Evolutionary conservation across 306 rosid genomes (phyloP), one percentile per base, ranked within the genome.

Genomic region (Hippophae gyantsensis): DNA sequence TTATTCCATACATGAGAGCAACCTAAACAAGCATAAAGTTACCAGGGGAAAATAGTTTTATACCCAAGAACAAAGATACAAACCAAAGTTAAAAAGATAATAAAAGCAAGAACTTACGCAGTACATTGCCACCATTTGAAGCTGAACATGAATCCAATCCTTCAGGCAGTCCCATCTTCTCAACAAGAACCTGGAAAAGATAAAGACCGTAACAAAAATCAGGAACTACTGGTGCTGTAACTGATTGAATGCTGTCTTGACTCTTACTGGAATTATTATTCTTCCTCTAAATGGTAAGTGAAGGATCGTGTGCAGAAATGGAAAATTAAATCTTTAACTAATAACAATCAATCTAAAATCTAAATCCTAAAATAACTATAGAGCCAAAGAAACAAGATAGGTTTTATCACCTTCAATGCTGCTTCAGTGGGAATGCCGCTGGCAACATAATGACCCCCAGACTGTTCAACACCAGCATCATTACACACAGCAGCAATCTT

Each of bases 121-220:
- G 74, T 10, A 75, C 54, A 60, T 70, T 70, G 23, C 52, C 61
- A 38, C 69, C 13, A 63, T 58, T 54, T 52, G 83, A 59, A 6
- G 74, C 67, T 60, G 7, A 67, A 8, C 11, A 74, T 56, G 47
- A 43, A 26, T 43, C 32, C 40, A 60, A 71, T 62, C 74, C 90
- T 63, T 82, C 82, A 50, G 95, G 87, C 63, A 72, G 80, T 48
- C 97, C 95, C 94, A 87, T 90, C 86, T 90, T 90, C 69, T 87
- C 97, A 55, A 85, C 97, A 56, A 90, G 71, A 70, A 90, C 87
- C 95, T 90, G 75, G 57, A 62, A 52, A 7, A 14, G 48, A 7
- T 2, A 13, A 41, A 7, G 62, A 42, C 23, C n/a, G 12, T 49
- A 32, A 4, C 38, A 2, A 32, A 4, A 32, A 32, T 32, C 38